Base-by-base conservation (phyloP, 768 basidiomycete species). In the Leccinum ochraceum region DNA sequence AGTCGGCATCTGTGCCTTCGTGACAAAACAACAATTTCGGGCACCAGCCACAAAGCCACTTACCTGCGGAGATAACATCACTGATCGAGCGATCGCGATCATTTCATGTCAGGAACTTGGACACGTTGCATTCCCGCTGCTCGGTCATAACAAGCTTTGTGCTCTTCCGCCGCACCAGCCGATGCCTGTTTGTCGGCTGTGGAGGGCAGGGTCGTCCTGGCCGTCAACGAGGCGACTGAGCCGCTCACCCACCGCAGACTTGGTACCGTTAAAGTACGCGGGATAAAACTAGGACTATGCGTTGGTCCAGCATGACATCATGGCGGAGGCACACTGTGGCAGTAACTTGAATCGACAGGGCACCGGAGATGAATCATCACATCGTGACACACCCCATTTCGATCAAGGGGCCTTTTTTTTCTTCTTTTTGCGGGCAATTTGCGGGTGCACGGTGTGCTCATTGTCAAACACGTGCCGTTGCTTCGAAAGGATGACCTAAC, bases 141-240 rank as follows among this genome's bases (percentile, higher is more conserved):
- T 42, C 50, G 30, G 26, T 26, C 26, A 26, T 26, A 26, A 26
- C 26, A 26, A 26, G 26, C 26, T 56, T 59, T 10, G 26, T 24
- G 32, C 50, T 28, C 44, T 60, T 37, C 24, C 57, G 48, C 49
- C 54, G 22, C 24, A 20, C 42, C 16, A 28, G 20, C 58, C 60
- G 37, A 68, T 59, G 10, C 49, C 57, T 46, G 60, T 60, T 56
- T 59, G 34, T 60, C 51, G 24, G 96, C 96, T 55, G 94, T 99
- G 13, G 96, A 98, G 74, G 96, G 96, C 52, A 98, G 96, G 95
- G 98, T 99, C 58, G 92, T 99, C 51, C 82, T 98, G 57, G 94
- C 96, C 54, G 97, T 94, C 37, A 92, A 92, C 65, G 97, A 99
- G 73, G 91, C 96, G 6, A 95, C 94, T 30, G 30, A 30, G 96